Evolutionary conservation across 2,329 filamentous ascomycete genomes (phyloP), one percentile per base, ranked within the genome.

Genomic region (Ceratocystiopsis sp.): DNA sequence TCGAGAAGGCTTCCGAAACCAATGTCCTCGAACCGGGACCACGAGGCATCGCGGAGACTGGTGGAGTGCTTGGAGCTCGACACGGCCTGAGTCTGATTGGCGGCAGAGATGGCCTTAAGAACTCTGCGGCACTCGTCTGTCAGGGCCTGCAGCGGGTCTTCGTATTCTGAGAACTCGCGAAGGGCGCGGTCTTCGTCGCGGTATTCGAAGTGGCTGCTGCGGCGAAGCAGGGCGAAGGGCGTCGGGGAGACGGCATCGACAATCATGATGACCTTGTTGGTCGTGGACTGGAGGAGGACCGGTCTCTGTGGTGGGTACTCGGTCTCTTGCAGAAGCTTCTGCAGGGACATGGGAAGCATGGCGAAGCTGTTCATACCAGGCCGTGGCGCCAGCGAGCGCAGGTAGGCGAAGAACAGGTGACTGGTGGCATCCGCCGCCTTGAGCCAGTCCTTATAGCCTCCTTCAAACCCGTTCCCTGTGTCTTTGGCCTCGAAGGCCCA

Each of bases 401-500:
- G 74, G 58, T 96, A 98, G 44, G 91, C 91, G 57, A 98, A 98
- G 68, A 98, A 98, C 43, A 98, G 67, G 65, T 98, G 91, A 55
- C 87, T 94, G 17, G 89, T 86, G 43, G 91, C 91, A 68, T 96
- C 86, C 46, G 91, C 91, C 47, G 89, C 87, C 81, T 67, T 78
- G 52, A 80, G 68, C 87, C 91, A 98, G 38, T 76, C 75, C 56
- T 82, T 84, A 62, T 98, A 98, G 43, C 89, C 87, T 36, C 84
- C 84, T 52, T 96, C 91, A 53, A 98, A 98, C 15, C 91, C 91
- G 57, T 82, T 89, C 37, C 82, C 83, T 8, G 78, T 78, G 57
- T 96, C 87, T 39, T 69, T 74, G 51, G 93, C 84, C 55, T 95
- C 89, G 58, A 98, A 98, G 1, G 89, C 86, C 91, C 91, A 98